These are phyloP conservation scores for Arctium lappa DNA, from an alignment of 129 eudicot species.

Conservation along the genomic window DNA sequence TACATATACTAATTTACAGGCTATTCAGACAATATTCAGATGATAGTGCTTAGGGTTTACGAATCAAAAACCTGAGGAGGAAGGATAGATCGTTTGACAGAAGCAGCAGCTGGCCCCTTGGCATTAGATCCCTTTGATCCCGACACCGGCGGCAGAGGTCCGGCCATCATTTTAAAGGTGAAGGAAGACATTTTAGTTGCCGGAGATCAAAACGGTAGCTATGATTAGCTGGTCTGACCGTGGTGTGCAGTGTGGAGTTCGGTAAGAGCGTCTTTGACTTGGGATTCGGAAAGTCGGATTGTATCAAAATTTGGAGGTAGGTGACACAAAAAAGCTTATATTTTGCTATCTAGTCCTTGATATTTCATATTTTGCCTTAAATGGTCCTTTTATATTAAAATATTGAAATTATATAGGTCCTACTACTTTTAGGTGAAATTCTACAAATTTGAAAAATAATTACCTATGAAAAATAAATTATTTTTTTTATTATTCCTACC, in stretches of 20 bases:
- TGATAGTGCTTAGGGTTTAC: not conserved
- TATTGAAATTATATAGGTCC: not conserved
- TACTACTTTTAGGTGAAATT: too few species aligned
- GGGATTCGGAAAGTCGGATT: constrained; percentile 23
- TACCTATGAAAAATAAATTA: too few species aligned
- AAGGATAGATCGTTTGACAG: constrained; percentile 28
- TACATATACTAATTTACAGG: not conserved
- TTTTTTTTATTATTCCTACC: too few species aligned
- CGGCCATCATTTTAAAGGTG: constrained; percentile 30
- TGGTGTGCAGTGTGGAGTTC: not conserved
- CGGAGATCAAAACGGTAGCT: constrained; percentile 21
- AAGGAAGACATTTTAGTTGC: constrained; percentile 37
- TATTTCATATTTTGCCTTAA: not conserved
- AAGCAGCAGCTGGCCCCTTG: constrained; percentile 16
- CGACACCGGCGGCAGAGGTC: constrained; percentile 35
- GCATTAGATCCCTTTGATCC: constrained; percentile 26
- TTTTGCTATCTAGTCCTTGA: not conserved
- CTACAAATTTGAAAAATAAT: too few species aligned
- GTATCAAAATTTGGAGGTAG: constrained; percentile 15
- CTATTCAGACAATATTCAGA: not conserved
- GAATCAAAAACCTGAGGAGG: constrained; percentile 42
- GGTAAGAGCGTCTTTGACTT: constrained; percentile 14
- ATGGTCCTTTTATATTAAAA: not conserved
- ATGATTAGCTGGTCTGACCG: constrained; percentile 3
- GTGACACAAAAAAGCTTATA: not conserved